Evolutionary conservation across 106 monocot genomes (phyloP).

Genomic region (Allium fistulosum): DNA sequence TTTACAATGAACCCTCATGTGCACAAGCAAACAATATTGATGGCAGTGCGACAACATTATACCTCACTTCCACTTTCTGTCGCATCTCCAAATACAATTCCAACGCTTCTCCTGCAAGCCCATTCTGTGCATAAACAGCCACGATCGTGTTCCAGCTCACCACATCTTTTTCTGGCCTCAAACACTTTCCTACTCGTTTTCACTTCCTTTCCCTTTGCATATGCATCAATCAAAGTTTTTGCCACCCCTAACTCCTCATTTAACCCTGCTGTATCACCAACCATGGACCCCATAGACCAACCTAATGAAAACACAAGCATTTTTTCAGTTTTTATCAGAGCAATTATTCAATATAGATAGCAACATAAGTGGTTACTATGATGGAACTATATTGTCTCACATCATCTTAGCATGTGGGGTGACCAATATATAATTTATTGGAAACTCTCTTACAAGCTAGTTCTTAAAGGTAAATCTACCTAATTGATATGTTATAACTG

Average conservation of each 20-base stretch:
- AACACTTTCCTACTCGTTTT: conserved; percentile 47
- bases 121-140: conserved; percentile 66
- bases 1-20: conserved; percentile 59
- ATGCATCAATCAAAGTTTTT: conserved; percentile 76
- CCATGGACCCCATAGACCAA: conserved; percentile 36
- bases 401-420: no score
- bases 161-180: conserved; percentile 48
- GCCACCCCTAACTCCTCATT: conserved; percentile 38
- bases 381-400: no score
- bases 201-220: conserved; percentile 60
- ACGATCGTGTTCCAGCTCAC: conserved; percentile 88
- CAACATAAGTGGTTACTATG: no score
- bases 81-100: conserved; percentile 45
- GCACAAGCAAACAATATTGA: conserved; percentile 68
- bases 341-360: no score
- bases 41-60: conserved; percentile 62
- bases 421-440: no score
- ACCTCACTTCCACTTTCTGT: conserved; percentile 3
- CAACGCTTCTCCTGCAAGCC: conserved; percentile 53
- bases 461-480: no score
- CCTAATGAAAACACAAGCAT: background rate
- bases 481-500: no score
- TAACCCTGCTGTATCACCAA: conserved; percentile 37
- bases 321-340: no score
- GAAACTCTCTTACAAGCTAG: no score